Conservation (phyloP, 108 stramenopile species). For the Hondaea fermentalgiana region DNA sequence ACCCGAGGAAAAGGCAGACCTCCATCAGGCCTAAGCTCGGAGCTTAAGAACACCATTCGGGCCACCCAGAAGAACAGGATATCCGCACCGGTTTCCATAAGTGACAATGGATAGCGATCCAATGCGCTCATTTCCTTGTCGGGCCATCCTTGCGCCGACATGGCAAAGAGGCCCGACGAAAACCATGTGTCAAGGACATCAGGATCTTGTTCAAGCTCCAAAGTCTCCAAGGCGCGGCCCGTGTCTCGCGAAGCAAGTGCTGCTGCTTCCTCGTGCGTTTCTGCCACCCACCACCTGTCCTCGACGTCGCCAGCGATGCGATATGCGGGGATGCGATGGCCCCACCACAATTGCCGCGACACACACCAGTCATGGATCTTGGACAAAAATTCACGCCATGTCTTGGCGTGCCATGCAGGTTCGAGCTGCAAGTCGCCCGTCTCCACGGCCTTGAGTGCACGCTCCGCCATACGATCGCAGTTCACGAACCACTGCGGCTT, state of each 20-base stretch:
- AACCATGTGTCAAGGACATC: conserved; percentile 97
- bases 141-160: conserved; percentile 78
- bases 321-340: conserved; percentile 89
- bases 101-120: conserved; percentile 83
- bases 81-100: conserved; percentile 96
- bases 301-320: conserved; percentile 29
- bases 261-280: conserved; percentile 66
- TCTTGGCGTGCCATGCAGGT: conserved; percentile 72
- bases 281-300: conserved; percentile 70
- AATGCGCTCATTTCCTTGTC: neutral
- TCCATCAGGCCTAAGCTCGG: neutral
- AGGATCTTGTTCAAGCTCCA: conserved; percentile 74
- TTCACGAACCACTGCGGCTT: conserved; percentile 97
- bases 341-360: conserved; percentile 93
- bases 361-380: conserved; percentile 94
- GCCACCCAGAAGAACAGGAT: conserved; percentile 99
- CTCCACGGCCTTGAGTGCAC: conserved; percentile 73
- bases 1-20: conserved; percentile 87
- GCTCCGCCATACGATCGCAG: conserved; percentile 76
- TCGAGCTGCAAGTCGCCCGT: conserved; percentile 77
- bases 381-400: conserved; percentile 84
- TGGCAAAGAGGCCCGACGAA: conserved; percentile 92
- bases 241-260: conserved; percentile 57
- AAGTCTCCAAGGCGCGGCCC: conserved; percentile 35
- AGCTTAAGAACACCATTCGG: conserved; percentile 94